Base-by-base conservation (phyloP, 371 early-diverging fungal species). In the Apophysomyces elegans region DNA sequence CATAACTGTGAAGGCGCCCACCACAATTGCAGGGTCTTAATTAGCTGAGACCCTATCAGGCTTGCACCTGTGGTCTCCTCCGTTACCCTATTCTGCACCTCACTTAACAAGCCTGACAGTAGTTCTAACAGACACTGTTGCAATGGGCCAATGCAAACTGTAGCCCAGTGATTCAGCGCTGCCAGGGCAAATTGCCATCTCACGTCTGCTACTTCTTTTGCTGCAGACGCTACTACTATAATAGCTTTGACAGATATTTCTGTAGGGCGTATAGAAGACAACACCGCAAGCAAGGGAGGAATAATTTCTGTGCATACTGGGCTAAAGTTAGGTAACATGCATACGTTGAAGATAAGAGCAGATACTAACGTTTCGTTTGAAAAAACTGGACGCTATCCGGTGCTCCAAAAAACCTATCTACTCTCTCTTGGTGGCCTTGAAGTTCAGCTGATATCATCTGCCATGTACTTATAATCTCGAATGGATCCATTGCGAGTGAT, bases 401-500 rank as follows among this genome's bases (percentile, higher is more conserved):
- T 1, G 47, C n/a, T 32, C 59, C 37, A 32, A 77, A 68, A 21
- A 78, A 66, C 5, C 47, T 21, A 35, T 71, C 68, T 2, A 67
- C 65, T 14, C 35, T 41, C 12, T 68, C 58, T 13, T 16, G 54
- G 18, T 56, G 63, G 14, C 67, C 74, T 59, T 68, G 72, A 11
- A 79, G 26, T 54, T 79, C 79, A 38, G 76, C 72, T 14, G 70
- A 58, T 14, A 79, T 14, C 14, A 79, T 36, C 21, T 76, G 76
- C 79, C 79, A 79, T 9, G 66, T 43, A 32, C 58, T 65, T 21
- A 62, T 61, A 2, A 71, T 63, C 45, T 76, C 76, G 56, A 68
- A 74, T 0, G 70, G 46, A 14, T 70, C 63, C 21, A 71, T 39
- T 16, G 32, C 14, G 4, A 70, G 36, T 4, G 73, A 70, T 0